phyloP scores from a whole-genome alignment of 2,329 filamentous ascomycete genomes.

The Fonsecaea multimorphosa region DNA sequence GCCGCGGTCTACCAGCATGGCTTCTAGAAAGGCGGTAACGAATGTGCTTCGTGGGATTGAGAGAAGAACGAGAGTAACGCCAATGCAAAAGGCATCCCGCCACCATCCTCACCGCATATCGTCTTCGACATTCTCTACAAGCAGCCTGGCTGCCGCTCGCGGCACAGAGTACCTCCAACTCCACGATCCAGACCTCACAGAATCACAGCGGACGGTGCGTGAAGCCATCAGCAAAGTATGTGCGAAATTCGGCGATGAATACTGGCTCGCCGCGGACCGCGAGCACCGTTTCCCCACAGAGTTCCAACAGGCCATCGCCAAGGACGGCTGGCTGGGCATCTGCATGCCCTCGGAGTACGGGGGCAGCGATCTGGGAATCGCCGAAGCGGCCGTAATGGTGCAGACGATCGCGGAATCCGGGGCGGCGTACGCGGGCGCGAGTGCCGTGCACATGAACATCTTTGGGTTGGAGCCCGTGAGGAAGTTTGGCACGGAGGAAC shows the following conservation, averaged over 20 bases:
- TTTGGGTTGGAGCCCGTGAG: constrained; percentile 55
- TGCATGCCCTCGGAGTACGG: constrained; percentile 53
- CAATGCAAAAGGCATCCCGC: background rate
- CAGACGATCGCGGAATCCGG: constrained; percentile 56
- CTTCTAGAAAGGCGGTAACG: background rate
- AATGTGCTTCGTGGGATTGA: background rate
- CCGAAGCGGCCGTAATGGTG: constrained; percentile 56
- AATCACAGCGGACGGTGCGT: constrained; percentile 51
- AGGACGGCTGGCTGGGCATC: constrained; percentile 54
- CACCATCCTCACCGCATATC: constrained; percentile 18
- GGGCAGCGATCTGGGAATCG: constrained; percentile 51
- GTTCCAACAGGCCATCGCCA: constrained; percentile 49
- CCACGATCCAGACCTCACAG: constrained; percentile 47
- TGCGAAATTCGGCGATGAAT: constrained; percentile 50
- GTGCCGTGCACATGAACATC: constrained; percentile 57
- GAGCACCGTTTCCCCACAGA: constrained; percentile 49
- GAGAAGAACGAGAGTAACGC: background rate
- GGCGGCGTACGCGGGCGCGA: constrained; percentile 52
- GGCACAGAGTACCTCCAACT: constrained; percentile 41
- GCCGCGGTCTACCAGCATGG: background rate
- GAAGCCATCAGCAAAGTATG: constrained; percentile 54
- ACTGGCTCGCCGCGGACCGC: constrained; percentile 51
- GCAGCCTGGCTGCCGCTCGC: constrained; percentile 34
- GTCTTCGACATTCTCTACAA: constrained; percentile 33
- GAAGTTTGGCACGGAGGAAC: constrained; percentile 53